These are phyloP conservation scores for Nidula niveotomentosa DNA, from an alignment of 1,284 basidiomycete species.

Conservation along the genomic window DNA sequence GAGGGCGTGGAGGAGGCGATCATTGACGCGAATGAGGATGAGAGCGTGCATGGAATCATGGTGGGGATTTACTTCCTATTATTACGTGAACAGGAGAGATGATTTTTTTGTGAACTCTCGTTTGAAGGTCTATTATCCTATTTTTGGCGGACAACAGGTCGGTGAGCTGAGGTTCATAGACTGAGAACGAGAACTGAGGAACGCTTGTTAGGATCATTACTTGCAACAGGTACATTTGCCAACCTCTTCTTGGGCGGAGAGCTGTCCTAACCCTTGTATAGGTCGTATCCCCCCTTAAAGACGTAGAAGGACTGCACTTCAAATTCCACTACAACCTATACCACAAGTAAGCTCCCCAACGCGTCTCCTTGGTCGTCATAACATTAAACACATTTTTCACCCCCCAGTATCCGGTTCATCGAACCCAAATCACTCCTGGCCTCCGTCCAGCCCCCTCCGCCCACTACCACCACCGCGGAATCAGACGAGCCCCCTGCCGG, in stretches of 20 bases:
- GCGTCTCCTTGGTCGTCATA: too few relatives aligned
- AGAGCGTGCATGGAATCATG: constrained; percentile 92
- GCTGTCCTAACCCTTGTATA: constrained; percentile 26
- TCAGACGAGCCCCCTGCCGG: constrained; percentile 74
- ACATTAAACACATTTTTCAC: neutral
- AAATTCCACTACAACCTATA: constrained; percentile 97
- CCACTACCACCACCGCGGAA: constrained; percentile 32
- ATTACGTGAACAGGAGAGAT: constrained; percentile 2
- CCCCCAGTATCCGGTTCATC: constrained; percentile 72
- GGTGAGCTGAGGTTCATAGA: constrained; percentile 19
- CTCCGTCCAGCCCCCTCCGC: constrained; percentile 38
- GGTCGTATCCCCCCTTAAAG: constrained; percentile 94
- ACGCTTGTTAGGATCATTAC: constrained; percentile 82
- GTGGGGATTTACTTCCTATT: constrained; percentile 35
- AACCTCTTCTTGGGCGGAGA: neutral
- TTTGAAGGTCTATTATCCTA: constrained; percentile 87
- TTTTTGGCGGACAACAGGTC: constrained; percentile 85
- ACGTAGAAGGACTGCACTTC: constrained; percentile 96
- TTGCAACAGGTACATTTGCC: constrained; percentile 67
- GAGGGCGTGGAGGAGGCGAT: constrained; percentile 92
- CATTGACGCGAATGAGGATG: constrained; percentile 91
- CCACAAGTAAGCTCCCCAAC: constrained; percentile 71
- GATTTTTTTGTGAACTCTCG: constrained; percentile 4
- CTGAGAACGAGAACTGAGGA: constrained; percentile 5
- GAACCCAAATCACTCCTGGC: constrained; percentile 61